Conservation (phyloP, 78 protist species). For the Dictyostelium purpureum region DNA sequence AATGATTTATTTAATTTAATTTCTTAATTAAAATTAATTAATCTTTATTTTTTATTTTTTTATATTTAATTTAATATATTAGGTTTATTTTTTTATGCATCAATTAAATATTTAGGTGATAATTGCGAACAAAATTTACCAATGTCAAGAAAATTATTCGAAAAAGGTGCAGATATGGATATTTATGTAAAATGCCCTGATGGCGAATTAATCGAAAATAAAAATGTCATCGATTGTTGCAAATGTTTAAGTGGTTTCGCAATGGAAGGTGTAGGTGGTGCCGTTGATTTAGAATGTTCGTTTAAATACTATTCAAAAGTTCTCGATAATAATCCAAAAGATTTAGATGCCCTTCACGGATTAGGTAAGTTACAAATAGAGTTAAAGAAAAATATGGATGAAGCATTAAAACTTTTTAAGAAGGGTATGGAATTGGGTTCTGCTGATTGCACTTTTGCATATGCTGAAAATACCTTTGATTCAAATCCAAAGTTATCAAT, state of each 20-base stretch:
- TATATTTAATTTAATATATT: too few species aligned
- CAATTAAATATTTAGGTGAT: slow-evolving; percentile 15
- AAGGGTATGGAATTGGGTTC: neutral
- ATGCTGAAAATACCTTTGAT: neutral
- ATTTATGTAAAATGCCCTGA: neutral
- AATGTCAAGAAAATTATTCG: slow-evolving; percentile 8
- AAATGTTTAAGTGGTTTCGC: slow-evolving; percentile 6
- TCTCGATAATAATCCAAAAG: neutral
- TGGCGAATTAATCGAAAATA: neutral
- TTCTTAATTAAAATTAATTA: neutral
- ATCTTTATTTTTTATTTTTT: neutral
- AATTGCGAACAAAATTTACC: neutral
- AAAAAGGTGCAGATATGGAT: slow-evolving; percentile 5
- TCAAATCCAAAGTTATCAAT: neutral
- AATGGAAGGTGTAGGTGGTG: slow-evolving; percentile 6
- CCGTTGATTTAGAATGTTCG: neutral
- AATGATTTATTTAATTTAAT: too few species aligned
- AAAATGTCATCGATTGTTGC: neutral
- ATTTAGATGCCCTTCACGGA: neutral
- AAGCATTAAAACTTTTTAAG: neutral
- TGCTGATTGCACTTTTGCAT: neutral
- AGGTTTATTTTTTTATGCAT: slow-evolving; percentile 8
- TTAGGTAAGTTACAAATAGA: neutral
- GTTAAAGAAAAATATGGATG: neutral
- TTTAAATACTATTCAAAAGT: neutral